Base-by-base conservation (phyloP, 176 grass and related monocot species). In the Saccharum spontaneum region DNA sequence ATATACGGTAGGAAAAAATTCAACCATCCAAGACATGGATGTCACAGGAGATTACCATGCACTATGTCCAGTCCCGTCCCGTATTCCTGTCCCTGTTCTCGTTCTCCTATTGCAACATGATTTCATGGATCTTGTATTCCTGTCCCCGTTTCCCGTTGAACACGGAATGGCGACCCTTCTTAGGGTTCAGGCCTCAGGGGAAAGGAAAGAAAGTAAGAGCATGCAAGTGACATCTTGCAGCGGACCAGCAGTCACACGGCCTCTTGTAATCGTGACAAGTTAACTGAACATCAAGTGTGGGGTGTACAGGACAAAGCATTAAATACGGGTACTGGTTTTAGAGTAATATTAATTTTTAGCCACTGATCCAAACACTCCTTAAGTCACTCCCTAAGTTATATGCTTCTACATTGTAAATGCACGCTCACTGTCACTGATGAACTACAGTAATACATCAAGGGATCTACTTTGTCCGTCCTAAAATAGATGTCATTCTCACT, bases 21-120 rank as follows among this genome's bases (percentile, higher is more conserved):
- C 45, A 71, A 30, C 69, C 62, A 4, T 48, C 84, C 59, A 38
- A 77, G 75, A 38, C 10, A 40, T 70, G 67, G 36, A 18, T 70
- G 79, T 77, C 73, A 71, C 63, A 9, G 76, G 12, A 38, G 83
- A 78, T 54, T 69, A 78, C 18, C 23, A 59, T 67, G 14, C 37
- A 23, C 26, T 22, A 3, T 26, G 11, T 61, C 22, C 36, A 77
- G 34, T 52, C 39, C 4, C 33, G 18, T 46, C 4, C 20, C 7
- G 6, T 38, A 38, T 38, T 38, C 6, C 6, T 38, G 37, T 38
- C 37, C 6, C 37, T 6, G 37, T 38, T 38, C 37, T 6, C 37
- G 37, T 6, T 38, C 37, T 38, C 6, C 37, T 38, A 38, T 4
- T 38, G 6, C 54, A 40, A 22, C 22, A 76, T 33, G 46, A 33